These are phyloP conservation scores for Penicillium sp. DNA, from an alignment of 2,329 filamentous ascomycete species.

Conservation along the genomic window DNA sequence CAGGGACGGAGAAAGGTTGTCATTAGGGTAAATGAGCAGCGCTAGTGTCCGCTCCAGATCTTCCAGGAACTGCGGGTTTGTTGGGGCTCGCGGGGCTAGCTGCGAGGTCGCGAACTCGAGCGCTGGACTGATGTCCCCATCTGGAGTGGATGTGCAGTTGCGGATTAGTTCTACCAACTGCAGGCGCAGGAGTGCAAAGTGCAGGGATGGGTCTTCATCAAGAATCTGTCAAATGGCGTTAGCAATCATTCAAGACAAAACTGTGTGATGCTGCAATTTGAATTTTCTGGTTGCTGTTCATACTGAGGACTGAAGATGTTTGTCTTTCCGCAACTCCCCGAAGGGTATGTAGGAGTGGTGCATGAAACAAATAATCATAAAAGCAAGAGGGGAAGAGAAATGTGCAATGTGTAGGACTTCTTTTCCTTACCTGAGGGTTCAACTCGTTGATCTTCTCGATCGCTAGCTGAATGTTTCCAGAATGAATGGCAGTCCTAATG, in stretches of 20 bases:
- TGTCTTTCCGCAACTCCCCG: slow-evolving; percentile 82
- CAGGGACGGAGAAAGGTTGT: slow-evolving; percentile 70
- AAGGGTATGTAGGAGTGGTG: slow-evolving; percentile 95
- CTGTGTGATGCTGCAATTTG: slow-evolving; percentile 10
- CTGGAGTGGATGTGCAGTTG: slow-evolving; percentile 60
- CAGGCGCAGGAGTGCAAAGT: slow-evolving; percentile 83
- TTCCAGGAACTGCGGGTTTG: slow-evolving; percentile 72
- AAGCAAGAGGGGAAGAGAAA: slow-evolving; percentile 34
- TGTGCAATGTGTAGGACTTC: slow-evolving; percentile 1
- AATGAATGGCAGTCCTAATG: slow-evolving; percentile 80
- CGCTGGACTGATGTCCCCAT: slow-evolving; percentile 71
- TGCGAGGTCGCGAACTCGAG: slow-evolving; percentile 83
- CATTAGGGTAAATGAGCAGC: slow-evolving; percentile 79
- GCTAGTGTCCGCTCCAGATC: slow-evolving; percentile 92
- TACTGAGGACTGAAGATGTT: slow-evolving; percentile 78
- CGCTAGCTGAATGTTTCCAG: slow-evolving; percentile 77
- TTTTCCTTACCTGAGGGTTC: slow-evolving; percentile 73
- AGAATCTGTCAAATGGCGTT: slow-evolving; percentile 61
- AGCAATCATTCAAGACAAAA: slow-evolving; percentile 18
- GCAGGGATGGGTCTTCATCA: slow-evolving; percentile 73
- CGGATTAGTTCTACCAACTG: slow-evolving; percentile 94
- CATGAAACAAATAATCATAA: slow-evolving; percentile 99
- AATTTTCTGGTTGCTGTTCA: slow-evolving; percentile 54
- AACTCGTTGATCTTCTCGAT: slow-evolving; percentile 85
- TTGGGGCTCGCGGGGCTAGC: slow-evolving; percentile 79